Base-by-base conservation (phyloP, 2,329 filamentous ascomycete genomes). In the Chaetomium sp. region DNA sequence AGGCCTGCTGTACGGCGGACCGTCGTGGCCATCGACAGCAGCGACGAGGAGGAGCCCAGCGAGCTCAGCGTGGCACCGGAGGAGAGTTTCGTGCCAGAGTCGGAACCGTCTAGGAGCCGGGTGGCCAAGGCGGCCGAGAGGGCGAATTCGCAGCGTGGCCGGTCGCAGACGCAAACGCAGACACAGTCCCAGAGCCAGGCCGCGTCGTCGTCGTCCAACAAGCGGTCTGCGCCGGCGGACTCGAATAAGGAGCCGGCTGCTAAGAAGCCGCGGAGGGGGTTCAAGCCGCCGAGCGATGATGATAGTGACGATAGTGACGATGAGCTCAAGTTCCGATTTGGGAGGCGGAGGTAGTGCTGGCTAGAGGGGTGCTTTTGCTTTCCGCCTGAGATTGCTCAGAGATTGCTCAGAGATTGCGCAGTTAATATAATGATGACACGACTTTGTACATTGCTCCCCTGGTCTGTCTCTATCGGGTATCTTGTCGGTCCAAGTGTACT, bases 301-400 rank as follows among this genome's bases (percentile, higher is more conserved):
- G 63, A 67, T 4, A 67, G 57, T 10, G 68, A 67, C 25, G 73
- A 85, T 38, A 85, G 82, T 66, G 84, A 86, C 53, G 84, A 86
- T 64, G 84, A 82, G 70, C 77, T 85, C 58, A 81, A 81, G 68
- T 87, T 87, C 70, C 78, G 79, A 61, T 87, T 87, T 72, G 80
- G 83, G 33, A 81, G 80, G 72, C 78, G 83, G 70, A 78, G 78
- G 70, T 82, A 72, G 60, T 57, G 13, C 16, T 49, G 35, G 25
- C 7, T 27, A 8, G 29, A 10, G 4, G 13, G 38, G 7, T 19
- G 13, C 5, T 19, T 5, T 42, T 16, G 38, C 16, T 23, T 29
- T 25, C 27, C 33, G 25, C 47, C 2, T 23, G 54, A 12, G 29
- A n/a, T 23, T 62, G 56, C 55, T 50, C 23, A 21, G 54, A 12